Evolutionary conservation across 352 stramenopile genomes (phyloP).

Genomic region (Pythium monospermum): DNA sequence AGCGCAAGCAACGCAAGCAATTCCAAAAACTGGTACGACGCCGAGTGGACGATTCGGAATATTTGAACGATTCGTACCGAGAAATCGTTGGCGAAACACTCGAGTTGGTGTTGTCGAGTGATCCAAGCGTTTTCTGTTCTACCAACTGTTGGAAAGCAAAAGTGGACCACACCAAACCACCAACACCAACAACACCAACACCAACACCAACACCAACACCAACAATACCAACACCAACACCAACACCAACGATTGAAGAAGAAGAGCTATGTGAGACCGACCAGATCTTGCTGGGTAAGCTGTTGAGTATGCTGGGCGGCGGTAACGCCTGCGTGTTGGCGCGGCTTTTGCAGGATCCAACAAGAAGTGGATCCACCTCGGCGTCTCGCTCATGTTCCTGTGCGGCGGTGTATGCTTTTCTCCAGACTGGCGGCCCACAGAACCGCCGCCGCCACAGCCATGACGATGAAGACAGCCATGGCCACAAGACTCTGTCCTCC

Average conservation of each 20-base stretch:
- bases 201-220: too few relatives aligned
- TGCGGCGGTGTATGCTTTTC: constrained; percentile 38
- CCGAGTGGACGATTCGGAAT: constrained; percentile 60
- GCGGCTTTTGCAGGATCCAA: constrained; percentile 43
- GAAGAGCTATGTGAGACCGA: constrained; percentile 19
- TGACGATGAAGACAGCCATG: constrained; percentile 9
- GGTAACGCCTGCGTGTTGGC: constrained; percentile 68
- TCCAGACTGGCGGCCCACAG: constrained; percentile 29
- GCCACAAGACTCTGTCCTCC: too few relatives aligned
- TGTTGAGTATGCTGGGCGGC: constrained; percentile 44
- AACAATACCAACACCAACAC: too few relatives aligned
- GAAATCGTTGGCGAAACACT: constrained; percentile 30
- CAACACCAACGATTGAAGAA: too few relatives aligned
- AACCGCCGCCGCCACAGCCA: constrained; percentile 35
- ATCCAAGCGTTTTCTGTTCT: constrained; percentile 27
- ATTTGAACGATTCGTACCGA: constrained; percentile 57
- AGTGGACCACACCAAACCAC: constrained; percentile 15
- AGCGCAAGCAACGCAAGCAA: constrained; percentile 49
- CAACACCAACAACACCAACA: too few relatives aligned
- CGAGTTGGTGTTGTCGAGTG: constrained; percentile 38
- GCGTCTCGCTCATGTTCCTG: constrained; percentile 10
- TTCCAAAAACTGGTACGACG: constrained; percentile 48
- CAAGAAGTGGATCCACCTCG: constrained; percentile 27
- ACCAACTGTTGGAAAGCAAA: constrained; percentile 14
- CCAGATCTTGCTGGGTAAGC: constrained; percentile 49